These are phyloP conservation scores for Chalciporus sphaerocephalus DNA, from an alignment of 768 basidiomycete species.

Conservation along the genomic window DNA sequence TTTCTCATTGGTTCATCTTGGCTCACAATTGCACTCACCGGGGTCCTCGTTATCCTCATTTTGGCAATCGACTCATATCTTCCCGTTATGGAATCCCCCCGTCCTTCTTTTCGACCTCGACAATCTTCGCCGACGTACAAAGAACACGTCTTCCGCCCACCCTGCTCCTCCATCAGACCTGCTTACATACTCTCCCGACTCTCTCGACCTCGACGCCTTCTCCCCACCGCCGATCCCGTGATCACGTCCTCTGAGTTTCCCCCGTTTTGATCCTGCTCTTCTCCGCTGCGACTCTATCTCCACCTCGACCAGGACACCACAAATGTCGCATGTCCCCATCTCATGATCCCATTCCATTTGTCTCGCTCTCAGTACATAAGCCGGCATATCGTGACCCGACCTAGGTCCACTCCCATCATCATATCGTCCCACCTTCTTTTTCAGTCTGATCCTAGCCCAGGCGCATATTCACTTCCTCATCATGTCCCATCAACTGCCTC, in stretches of 20 bases:
- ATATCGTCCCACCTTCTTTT: constrained; percentile 20
- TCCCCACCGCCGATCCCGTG: constrained; percentile 18
- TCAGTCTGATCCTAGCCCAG: constrained; percentile 7
- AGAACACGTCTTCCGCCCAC: constrained; percentile 11
- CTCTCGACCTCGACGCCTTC: constrained; percentile 15
- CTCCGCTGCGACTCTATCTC: constrained; percentile 21
- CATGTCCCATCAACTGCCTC: constrained; percentile 3
- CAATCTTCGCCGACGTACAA: constrained; percentile 31
- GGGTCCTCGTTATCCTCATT: constrained; percentile 25
- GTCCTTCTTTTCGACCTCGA: constrained; percentile 17
- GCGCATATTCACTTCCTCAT: constrained; percentile 9
- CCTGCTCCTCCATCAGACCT: constrained; percentile 9
- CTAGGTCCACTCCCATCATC: constrained; percentile 11
- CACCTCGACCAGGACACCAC: background rate
- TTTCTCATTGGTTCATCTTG: constrained; percentile 24
- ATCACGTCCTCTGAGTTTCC: background rate
- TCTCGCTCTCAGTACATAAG: background rate
- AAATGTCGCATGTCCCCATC: background rate
- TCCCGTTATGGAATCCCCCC: constrained; percentile 11
- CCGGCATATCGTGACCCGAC: background rate
- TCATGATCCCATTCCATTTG: background rate
- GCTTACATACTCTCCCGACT: constrained; percentile 26
- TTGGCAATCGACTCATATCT: constrained; percentile 19
- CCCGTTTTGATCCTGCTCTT: constrained; percentile 7
- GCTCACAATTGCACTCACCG: constrained; percentile 27